Evolutionary conservation across 2,329 filamentous ascomycete genomes (phyloP).

Genomic region (Hortaea sp.): DNA sequence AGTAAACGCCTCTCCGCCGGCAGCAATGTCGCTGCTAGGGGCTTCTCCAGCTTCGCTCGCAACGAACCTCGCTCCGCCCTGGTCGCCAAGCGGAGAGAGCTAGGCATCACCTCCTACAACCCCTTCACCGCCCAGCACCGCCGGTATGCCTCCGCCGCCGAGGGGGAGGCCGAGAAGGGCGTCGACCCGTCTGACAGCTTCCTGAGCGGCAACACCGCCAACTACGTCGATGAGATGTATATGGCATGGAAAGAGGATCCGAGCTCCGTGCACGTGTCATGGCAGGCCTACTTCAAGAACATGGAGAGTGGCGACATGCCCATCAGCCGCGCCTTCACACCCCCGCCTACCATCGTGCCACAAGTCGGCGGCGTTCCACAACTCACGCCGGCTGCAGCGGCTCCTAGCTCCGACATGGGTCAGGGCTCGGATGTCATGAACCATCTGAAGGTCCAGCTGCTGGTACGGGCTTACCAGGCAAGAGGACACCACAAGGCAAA

Average conservation of each 20-base stretch:
- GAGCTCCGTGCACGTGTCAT: slow-evolving; percentile 88
- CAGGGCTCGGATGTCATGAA: slow-evolving; percentile 79
- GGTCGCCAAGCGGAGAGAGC: slow-evolving; percentile 37
- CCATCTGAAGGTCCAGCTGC: slow-evolving; percentile 94
- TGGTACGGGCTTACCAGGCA: slow-evolving; percentile 95
- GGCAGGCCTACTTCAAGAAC: slow-evolving; percentile 99
- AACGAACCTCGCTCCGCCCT: slow-evolving; percentile 30
- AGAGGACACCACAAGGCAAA: slow-evolving; percentile 97
- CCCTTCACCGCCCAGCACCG: slow-evolving; percentile 39
- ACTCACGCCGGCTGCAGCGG: slow-evolving; percentile 59
- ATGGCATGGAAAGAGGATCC: slow-evolving; percentile 93
- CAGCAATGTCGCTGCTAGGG: slow-evolving; percentile 38
- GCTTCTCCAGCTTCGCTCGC: slow-evolving; percentile 32
- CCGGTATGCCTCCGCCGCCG: slow-evolving; percentile 49
- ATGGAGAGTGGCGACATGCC: slow-evolving; percentile 98
- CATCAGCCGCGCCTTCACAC: slow-evolving; percentile 91
- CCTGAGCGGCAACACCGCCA: slow-evolving; percentile 90
- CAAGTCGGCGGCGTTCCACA: slow-evolving; percentile 66
- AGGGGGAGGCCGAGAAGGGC: slow-evolving; percentile 46
- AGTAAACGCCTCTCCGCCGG: slow-evolving; percentile 53
- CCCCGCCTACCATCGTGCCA: slow-evolving; percentile 84
- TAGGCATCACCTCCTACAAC: slow-evolving; percentile 32
- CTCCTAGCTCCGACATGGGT: slow-evolving; percentile 52
- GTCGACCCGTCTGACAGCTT: slow-evolving; percentile 91
- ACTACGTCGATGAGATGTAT: slow-evolving; percentile 99